A percentile compares a stretch with the other conserved stretches of the same genome.
Evolutionary conservation across 257 asterid genomes (phyloP).

Genomic region (Solanum paucissectum): DNA sequence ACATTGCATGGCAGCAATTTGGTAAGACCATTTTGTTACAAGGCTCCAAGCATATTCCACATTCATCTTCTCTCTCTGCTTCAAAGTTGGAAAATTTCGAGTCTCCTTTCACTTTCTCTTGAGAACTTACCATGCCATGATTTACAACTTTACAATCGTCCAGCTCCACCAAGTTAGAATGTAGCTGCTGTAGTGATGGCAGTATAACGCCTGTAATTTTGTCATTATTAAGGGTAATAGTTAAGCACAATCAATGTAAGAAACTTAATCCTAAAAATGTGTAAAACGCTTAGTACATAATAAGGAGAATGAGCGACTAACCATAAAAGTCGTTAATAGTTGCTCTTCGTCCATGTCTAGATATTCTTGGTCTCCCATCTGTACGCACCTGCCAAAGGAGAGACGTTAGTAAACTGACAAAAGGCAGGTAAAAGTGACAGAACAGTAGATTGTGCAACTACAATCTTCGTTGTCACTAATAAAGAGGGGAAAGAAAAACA

Average conservation of each 20-base stretch:
- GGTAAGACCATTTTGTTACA: slow-evolving; percentile 88
- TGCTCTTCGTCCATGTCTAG: slow-evolving; percentile 66
- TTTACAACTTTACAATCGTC: slow-evolving; percentile 13
- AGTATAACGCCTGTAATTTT: slow-evolving; percentile 60
- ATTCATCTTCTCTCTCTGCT: slow-evolving; percentile 49
- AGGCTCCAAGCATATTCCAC: slow-evolving; percentile 78
- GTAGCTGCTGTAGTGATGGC: slow-evolving; percentile 76
- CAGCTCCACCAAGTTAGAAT: slow-evolving; percentile 39
- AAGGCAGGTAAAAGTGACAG: background rate
- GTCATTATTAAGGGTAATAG: background rate
- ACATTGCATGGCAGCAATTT: slow-evolving; percentile 90
- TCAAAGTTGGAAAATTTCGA: slow-evolving; percentile 17
- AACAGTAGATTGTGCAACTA: background rate
- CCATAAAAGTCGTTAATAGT: slow-evolving; percentile 72
- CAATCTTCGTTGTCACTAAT: background rate
- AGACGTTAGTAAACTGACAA: background rate
- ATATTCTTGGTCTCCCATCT: slow-evolving; percentile 61
- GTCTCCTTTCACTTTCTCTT: slow-evolving; percentile 32
- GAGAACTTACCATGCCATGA: slow-evolving; percentile 7
- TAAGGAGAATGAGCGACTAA: slow-evolving; percentile 16
- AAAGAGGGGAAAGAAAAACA: background rate
- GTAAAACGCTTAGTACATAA: background rate
- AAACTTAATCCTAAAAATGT: background rate
- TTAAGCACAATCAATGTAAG: background rate
- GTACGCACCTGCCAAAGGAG: slow-evolving; percentile 45